phyloP scores from a whole-genome alignment of 495 filamentous ascomycete genomes.

The Penicillium canariense region DNA sequence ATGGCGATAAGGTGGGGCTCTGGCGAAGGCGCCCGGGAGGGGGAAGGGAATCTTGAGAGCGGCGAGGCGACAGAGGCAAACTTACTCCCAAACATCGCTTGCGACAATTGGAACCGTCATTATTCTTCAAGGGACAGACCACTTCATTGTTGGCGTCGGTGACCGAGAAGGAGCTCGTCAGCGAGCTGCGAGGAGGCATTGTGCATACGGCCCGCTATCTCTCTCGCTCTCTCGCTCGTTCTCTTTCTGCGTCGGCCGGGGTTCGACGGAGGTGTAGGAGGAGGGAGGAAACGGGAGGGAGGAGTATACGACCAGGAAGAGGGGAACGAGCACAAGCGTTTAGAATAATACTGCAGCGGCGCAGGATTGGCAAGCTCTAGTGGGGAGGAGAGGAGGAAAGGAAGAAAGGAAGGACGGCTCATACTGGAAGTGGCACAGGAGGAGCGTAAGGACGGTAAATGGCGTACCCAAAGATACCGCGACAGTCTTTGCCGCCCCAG shows the following conservation, averaged over 20 bases:
- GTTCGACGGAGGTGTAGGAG: neutral
- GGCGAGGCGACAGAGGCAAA: constrained; percentile 32
- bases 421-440: constrained; percentile 11
- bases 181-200: constrained; percentile 84
- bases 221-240: neutral
- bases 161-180: constrained; percentile 89
- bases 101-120: constrained; percentile 95
- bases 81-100: constrained; percentile 97
- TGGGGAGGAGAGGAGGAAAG: constrained; percentile 23
- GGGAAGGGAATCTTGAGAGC: too few relatives aligned
- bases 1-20: neutral
- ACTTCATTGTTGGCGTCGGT: constrained; percentile 92
- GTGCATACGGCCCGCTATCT: constrained; percentile 44
- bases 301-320: neutral
- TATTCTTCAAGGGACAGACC: constrained; percentile 92
- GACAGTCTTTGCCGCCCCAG: too few relatives aligned
- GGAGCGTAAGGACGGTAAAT: too few relatives aligned
- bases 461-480: too few relatives aligned
- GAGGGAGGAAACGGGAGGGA: constrained; percentile 6
- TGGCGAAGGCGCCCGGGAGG: neutral
- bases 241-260: neutral
- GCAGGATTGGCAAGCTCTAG: constrained; percentile 16
- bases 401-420: constrained; percentile 14
- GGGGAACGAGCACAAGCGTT: constrained; percentile 5
- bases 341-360: constrained; percentile 6